These are phyloP conservation scores for Aquilaria malaccensis DNA, from an alignment of 345 rosid genomes.

Conservation along the genomic window DNA sequence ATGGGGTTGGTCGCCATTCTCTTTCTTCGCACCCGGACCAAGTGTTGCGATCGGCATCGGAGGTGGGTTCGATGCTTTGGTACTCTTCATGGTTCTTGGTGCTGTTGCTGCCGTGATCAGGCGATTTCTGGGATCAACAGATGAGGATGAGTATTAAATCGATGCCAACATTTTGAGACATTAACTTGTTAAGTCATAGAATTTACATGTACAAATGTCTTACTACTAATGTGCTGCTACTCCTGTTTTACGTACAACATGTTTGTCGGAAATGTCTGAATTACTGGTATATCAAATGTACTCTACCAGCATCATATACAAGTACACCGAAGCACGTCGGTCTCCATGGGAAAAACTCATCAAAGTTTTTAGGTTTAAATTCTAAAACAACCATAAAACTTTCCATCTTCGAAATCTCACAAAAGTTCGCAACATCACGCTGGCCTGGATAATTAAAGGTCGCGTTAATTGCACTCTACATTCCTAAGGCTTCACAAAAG, in stretches of 20 bases:
- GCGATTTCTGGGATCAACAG: conserved; percentile 53
- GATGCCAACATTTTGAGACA: background rate
- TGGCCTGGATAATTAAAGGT: no score
- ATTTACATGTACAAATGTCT: conserved; percentile 6
- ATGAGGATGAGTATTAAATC: conserved; percentile 48
- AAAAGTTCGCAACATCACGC: no score
- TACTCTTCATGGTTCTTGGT: conserved; percentile 69
- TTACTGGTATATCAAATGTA: background rate
- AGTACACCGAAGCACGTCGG: no score
- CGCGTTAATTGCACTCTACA: no score
- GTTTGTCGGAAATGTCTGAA: no score
- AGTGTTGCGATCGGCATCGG: conserved; percentile 70
- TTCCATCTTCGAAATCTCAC: no score
- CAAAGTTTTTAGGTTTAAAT: no score
- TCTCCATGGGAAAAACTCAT: no score
- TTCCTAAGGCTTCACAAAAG: no score
- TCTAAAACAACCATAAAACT: no score
- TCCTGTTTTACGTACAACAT: conserved; percentile 1
- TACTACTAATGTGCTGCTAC: background rate
- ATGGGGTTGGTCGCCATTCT: conserved; percentile 96
- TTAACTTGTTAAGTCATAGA: background rate
- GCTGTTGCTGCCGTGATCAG: conserved; percentile 71
- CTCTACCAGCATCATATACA: background rate
- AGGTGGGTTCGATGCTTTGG: conserved; percentile 67
- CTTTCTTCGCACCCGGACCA: conserved; percentile 88